phyloP scores from a whole-genome alignment of 441 rosid species.

The Croton setiger region DNA sequence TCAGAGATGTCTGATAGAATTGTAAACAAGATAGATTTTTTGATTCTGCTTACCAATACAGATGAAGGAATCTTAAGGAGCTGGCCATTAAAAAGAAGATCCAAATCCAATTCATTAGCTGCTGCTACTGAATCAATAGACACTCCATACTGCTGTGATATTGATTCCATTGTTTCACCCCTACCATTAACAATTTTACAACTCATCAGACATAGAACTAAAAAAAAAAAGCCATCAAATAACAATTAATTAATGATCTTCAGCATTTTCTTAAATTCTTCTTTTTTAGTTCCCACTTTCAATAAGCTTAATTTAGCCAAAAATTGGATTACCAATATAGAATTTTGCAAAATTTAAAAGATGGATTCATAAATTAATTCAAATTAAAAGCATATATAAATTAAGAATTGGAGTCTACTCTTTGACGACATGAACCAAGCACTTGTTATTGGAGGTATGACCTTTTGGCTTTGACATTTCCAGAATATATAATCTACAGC shows the following conservation, averaged over 20 bases:
- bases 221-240: background rate
- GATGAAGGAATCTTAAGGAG: slow-evolving; percentile 25
- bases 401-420: slow-evolving; percentile 2
- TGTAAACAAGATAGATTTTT: background rate
- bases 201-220: too few species aligned
- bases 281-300: too few species aligned
- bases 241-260: background rate
- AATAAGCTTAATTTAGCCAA: too few species aligned
- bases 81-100: slow-evolving; percentile 31
- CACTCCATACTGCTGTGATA: slow-evolving; percentile 35
- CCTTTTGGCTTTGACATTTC: slow-evolving; percentile 6
- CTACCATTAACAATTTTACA: slow-evolving; percentile 20
- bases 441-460: slow-evolving; percentile 2
- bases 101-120: slow-evolving; percentile 24
- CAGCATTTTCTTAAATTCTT: background rate
- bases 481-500: slow-evolving; percentile 17
- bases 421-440: slow-evolving; percentile 11
- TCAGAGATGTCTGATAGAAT: too few species aligned
- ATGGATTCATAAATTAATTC: background rate
- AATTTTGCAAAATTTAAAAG: too few species aligned
- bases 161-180: slow-evolving; percentile 34
- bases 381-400: too few species aligned
- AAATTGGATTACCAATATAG: too few species aligned
- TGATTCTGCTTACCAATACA: slow-evolving; percentile 10
- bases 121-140: slow-evolving; percentile 22